A percentile compares a stretch with the other conserved stretches of the same genome.
Evolutionary conservation across 2,329 filamentous ascomycete genomes (phyloP).

Genomic region (Fusarium secorum): DNA sequence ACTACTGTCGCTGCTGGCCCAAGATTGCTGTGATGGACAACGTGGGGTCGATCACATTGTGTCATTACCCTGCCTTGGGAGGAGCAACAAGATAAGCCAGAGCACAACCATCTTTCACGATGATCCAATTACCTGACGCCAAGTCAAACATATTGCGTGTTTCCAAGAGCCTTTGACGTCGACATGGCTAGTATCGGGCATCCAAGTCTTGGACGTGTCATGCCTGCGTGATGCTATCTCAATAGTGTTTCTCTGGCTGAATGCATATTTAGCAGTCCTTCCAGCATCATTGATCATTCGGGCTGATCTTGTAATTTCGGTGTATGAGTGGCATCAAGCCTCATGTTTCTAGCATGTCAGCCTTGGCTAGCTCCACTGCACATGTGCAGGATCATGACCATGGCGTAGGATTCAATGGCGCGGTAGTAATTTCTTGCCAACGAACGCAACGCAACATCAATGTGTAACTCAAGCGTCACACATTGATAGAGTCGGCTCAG

Average conservation of each 20-base stretch:
- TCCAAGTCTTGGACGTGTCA: neutral
- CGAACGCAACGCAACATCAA: neutral
- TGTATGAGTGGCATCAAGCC: neutral
- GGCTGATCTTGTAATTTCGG: slow-evolving; percentile 10
- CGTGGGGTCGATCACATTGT: neutral
- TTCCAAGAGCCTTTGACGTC: neutral
- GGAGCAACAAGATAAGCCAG: neutral
- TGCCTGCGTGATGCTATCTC: neutral
- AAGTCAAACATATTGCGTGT: neutral
- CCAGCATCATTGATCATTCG: neutral
- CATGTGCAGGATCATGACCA: neutral
- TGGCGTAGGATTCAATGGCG: neutral
- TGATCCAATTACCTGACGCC: neutral
- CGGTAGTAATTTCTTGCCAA: neutral
- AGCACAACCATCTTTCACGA: neutral
- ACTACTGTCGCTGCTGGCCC: neutral
- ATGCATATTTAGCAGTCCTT: neutral
- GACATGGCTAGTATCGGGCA: neutral
- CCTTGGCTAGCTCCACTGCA: neutral
- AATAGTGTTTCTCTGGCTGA: neutral
- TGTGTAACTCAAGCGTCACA: neutral
- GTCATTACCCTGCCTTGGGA: neutral
- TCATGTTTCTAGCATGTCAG: neutral
- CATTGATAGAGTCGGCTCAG: neutral
- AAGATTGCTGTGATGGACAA: neutral